Conservation (phyloP, 495 filamentous ascomycete genomes). For the Podospora bellae-mahoneyi region DNA sequence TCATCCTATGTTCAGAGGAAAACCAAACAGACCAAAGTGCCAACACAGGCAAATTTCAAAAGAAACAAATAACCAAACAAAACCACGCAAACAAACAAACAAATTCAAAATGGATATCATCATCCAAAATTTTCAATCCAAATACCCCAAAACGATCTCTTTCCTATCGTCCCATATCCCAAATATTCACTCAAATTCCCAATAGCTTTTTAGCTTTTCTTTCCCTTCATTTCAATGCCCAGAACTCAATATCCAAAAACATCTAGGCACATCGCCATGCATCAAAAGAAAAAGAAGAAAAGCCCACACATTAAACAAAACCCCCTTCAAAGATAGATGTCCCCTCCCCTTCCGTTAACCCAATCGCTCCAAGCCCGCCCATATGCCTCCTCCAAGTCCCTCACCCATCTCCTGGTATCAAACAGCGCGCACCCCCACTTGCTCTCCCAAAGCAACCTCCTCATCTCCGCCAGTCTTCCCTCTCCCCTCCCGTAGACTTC, state of each 20-base stretch:
- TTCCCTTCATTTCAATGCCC: neutral
- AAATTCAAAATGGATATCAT: neutral
- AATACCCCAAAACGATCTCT: neutral
- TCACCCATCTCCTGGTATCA: slow-evolving; percentile 89
- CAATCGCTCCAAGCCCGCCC: slow-evolving; percentile 82
- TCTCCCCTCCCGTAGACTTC: slow-evolving; percentile 51
- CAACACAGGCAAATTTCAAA: neutral
- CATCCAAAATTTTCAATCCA: neutral
- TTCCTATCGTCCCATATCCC: neutral
- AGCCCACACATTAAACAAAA: neutral
- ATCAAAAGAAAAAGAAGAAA: neutral
- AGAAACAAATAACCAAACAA: neutral
- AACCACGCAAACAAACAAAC: neutral
- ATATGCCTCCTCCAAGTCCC: slow-evolving; percentile 86
- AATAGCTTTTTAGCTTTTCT: neutral
- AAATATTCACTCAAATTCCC: neutral
- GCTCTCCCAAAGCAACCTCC: slow-evolving; percentile 74
- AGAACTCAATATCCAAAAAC: neutral
- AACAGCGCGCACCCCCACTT: slow-evolving; percentile 84
- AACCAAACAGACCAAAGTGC: no score
- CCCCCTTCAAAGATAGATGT: slow-evolving; percentile 63
- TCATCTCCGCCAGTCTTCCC: slow-evolving; percentile 70
- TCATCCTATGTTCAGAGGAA: no score
- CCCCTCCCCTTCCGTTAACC: slow-evolving; percentile 82
- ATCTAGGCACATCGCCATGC: neutral